These are phyloP conservation scores for Phytopythium kandeliae DNA, from an alignment of 352 stramenopile genomes.

Conservation along the genomic window DNA sequence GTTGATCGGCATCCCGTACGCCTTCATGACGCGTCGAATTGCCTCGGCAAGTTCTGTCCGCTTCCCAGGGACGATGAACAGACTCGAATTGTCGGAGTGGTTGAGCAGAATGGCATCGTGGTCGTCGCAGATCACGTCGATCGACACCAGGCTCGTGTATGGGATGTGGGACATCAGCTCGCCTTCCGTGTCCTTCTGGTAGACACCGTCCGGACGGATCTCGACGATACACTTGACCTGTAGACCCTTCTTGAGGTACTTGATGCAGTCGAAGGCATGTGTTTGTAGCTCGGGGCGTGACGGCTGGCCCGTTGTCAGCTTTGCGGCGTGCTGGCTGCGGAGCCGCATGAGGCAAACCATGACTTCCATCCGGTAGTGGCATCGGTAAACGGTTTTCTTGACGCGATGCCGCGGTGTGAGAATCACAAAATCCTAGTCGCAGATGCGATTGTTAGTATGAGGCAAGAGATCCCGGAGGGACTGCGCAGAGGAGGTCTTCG, in stretches of 20 bases:
- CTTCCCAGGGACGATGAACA: slow-evolving; percentile 59
- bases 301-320: slow-evolving; percentile 15
- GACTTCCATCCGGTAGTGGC: slow-evolving; percentile 79
- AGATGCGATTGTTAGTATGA: too few species aligned
- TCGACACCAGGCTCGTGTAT: slow-evolving; percentile 79
- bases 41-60: slow-evolving; percentile 65
- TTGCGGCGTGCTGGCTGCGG: slow-evolving; percentile 54
- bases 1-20: slow-evolving; percentile 78
- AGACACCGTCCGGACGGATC: slow-evolving; percentile 64
- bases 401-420: slow-evolving; percentile 67
- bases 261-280: slow-evolving; percentile 44
- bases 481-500: not conserved
- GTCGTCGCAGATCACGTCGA: slow-evolving; percentile 76
- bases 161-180: slow-evolving; percentile 77
- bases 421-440: slow-evolving; percentile 55
- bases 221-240: slow-evolving; percentile 67
- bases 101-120: slow-evolving; percentile 68
- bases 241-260: slow-evolving; percentile 51
- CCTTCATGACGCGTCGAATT: slow-evolving; percentile 66
- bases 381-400: slow-evolving; percentile 81
- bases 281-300: slow-evolving; percentile 43
- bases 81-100: slow-evolving; percentile 76
- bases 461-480: not conserved
- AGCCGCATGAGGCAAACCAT: slow-evolving; percentile 75
- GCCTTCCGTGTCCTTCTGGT: slow-evolving; percentile 67